Evolutionary conservation across 225 moss, liverwort and hornwort genomes (phyloP).

Genomic region (Neckera pumila): DNA sequence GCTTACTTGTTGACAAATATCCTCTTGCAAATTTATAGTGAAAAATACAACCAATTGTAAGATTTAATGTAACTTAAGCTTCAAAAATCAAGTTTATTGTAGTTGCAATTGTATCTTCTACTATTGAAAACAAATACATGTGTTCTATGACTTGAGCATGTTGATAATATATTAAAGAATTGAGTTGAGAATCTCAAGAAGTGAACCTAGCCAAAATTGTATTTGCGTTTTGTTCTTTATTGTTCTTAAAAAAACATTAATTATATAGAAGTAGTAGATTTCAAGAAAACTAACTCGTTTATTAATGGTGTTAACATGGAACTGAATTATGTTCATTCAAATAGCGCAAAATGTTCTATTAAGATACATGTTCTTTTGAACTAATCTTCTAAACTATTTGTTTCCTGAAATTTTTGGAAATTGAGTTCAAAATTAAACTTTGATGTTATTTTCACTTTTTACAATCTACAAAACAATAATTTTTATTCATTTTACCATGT

Average conservation of each 20-base stretch:
- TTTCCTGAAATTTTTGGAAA: not conserved
- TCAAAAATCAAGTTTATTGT: not conserved
- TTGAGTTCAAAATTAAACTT: not conserved
- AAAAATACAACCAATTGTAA: not conserved
- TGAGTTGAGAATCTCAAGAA: not conserved
- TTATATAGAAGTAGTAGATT: not conserved
- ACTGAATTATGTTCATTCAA: not conserved
- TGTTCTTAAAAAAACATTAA: not conserved
- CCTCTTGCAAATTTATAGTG: too few relatives aligned
- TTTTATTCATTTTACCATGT: not conserved
- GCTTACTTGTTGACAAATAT: not conserved
- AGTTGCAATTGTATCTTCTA: not conserved
- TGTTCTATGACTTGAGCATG: not conserved
- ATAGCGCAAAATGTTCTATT: not conserved
- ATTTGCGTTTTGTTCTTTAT: not conserved
- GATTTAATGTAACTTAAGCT: not conserved
- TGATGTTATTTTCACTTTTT: not conserved
- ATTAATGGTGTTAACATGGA: not conserved
- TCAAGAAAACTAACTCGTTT: not conserved
- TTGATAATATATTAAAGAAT: not conserved
- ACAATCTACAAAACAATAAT: not conserved
- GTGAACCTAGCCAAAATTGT: fast-evolving
- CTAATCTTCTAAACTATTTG: not conserved
- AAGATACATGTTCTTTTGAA: too few relatives aligned
- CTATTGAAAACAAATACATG: not conserved